Evolutionary conservation across 2,329 filamentous ascomycete species (phyloP).

Genomic region (Ilyonectria sp.): DNA sequence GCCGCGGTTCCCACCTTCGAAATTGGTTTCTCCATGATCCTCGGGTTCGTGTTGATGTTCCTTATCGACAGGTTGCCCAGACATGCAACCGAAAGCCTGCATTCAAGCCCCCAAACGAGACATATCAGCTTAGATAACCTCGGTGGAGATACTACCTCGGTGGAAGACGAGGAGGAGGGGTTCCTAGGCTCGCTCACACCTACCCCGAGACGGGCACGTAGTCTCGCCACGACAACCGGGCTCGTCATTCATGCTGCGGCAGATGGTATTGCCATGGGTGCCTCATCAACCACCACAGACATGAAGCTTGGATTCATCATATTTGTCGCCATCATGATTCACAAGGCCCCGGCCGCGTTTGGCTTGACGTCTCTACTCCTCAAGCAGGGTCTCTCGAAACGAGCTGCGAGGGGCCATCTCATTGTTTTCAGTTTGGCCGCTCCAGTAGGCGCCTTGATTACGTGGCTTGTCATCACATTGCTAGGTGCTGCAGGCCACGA

Average conservation of each 20-base stretch:
- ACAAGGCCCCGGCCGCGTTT: slow-evolving; percentile 97
- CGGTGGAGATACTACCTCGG: slow-evolving; percentile 64
- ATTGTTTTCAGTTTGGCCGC: slow-evolving; percentile 94
- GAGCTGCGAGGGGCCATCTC: slow-evolving; percentile 86
- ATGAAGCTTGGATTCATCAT: slow-evolving; percentile 89
- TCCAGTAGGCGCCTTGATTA: slow-evolving; percentile 86
- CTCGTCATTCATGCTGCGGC: slow-evolving; percentile 97
- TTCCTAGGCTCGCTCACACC: slow-evolving; percentile 73
- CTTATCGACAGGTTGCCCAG: slow-evolving; percentile 89
- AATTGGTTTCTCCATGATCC: slow-evolving; percentile 88
- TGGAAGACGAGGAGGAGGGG: slow-evolving; percentile 70
- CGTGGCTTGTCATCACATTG: slow-evolving; percentile 84
- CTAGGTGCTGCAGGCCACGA: slow-evolving; percentile 73
- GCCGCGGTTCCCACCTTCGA: slow-evolving; percentile 76
- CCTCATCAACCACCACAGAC: slow-evolving; percentile 83
- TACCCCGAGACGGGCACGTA: slow-evolving; percentile 71
- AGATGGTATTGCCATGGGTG: slow-evolving; percentile 95
- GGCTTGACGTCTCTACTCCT: slow-evolving; percentile 91
- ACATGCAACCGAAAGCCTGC: slow-evolving; percentile 77
- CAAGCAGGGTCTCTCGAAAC: slow-evolving; percentile 91
- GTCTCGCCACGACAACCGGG: slow-evolving; percentile 88
- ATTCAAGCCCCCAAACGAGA: slow-evolving; percentile 77
- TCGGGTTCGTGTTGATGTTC: slow-evolving; percentile 97
- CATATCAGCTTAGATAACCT: slow-evolving; percentile 93
- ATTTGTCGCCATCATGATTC: slow-evolving; percentile 96